These are phyloP conservation scores for Phytopythium kandeliae DNA, from an alignment of 352 stramenopile genomes.

Conservation along the genomic window DNA sequence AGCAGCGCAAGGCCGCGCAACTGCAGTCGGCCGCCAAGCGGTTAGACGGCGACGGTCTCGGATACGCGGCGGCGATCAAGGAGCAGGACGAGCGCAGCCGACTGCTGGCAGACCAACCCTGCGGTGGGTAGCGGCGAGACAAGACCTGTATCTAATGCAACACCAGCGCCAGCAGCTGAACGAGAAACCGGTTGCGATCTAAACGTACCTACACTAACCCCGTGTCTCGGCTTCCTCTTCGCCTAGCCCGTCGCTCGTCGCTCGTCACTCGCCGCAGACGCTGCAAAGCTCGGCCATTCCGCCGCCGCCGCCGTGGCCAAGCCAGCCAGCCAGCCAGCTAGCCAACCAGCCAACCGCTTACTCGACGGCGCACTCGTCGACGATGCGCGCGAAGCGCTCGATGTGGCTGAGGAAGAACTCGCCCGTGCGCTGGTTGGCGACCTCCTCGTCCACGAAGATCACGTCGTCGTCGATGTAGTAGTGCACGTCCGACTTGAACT, in stretches of 20 bases:
- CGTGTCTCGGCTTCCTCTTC: not conserved
- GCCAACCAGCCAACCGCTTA: too few relatives aligned
- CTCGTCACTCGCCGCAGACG: constrained; percentile 1
- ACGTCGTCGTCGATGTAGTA: constrained; percentile 76
- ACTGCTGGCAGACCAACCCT: not conserved
- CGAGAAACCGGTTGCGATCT: constrained; percentile 7
- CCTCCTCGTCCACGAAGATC: constrained; percentile 80
- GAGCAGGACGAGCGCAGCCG: not conserved
- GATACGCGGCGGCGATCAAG: not conserved
- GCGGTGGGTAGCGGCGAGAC: not conserved
- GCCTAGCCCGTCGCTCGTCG: not conserved
- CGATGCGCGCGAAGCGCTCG: constrained; percentile 80
- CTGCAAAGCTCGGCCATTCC: too few relatives aligned
- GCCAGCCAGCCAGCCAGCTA: too few relatives aligned
- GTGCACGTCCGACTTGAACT: constrained; percentile 75
- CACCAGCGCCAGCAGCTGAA: not conserved
- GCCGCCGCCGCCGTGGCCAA: too few relatives aligned
- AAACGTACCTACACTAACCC: constrained; percentile 10
- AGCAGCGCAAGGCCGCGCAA: constrained; percentile 23
- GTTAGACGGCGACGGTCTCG: not conserved
- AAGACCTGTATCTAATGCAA: not conserved
- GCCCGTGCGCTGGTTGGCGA: constrained; percentile 80
- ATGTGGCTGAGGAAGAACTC: constrained; percentile 91
- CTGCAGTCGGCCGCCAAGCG: not conserved
- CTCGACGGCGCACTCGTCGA: constrained; percentile 66